Conservation (phyloP, 148 eudicot species). For the Salicornia ramosissima region DNA sequence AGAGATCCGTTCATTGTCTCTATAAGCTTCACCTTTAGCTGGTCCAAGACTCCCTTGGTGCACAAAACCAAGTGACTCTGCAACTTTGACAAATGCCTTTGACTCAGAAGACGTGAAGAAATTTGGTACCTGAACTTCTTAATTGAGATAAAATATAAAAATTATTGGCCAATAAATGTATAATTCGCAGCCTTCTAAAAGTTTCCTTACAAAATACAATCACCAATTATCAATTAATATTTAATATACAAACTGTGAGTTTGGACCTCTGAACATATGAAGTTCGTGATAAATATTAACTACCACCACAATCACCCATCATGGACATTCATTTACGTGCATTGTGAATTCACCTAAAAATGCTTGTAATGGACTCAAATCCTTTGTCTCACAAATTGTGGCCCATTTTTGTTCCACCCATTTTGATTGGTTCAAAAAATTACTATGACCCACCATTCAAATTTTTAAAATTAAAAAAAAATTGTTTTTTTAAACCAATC, state of each 20-base stretch:
- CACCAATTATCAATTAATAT: neutral
- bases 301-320: neutral
- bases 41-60: slow-evolving; percentile 99
- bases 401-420: too few relatives aligned
- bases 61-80: slow-evolving; percentile 77
- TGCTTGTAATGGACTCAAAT: slow-evolving; percentile 1
- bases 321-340: neutral
- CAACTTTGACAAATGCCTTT: slow-evolving; percentile 60
- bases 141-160: slow-evolving; percentile 14
- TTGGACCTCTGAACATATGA: neutral
- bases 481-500: too few relatives aligned
- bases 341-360: neutral
- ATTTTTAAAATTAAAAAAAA: too few relatives aligned
- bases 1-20: slow-evolving; percentile 90
- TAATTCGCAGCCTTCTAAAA: neutral
- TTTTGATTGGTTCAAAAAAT: too few relatives aligned
- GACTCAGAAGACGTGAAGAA: slow-evolving; percentile 68
- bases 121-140: slow-evolving; percentile 63
- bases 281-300: neutral
- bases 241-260: neutral
- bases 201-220: neutral
- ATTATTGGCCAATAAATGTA: neutral
- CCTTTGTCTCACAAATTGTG: too few relatives aligned
- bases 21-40: slow-evolving; percentile 76
- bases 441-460: too few relatives aligned